Evolutionary conservation across 116 monocot species (phyloP), one percentile per base, ranked within the genome.

Genomic region (Iris pallida): DNA sequence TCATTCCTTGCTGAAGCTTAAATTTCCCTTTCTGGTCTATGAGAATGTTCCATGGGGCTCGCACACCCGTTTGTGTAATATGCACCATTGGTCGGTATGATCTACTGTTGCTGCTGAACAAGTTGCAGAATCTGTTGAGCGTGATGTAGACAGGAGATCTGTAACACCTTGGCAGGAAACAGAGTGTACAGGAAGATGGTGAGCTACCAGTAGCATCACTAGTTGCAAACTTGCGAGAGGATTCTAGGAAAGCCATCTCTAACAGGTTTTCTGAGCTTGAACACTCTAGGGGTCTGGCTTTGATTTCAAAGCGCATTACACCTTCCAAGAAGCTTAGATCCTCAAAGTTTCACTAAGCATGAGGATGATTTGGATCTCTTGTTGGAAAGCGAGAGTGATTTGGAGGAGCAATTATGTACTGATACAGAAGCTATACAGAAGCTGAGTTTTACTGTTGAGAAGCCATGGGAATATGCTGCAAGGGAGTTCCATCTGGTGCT

Each of bases 141-240:
- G 20, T 61, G 77, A 82, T 65, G 48, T 75, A 16, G 88, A 88
- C 52, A 79, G 80, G 64, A 87, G 82, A 72, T 84, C 89, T 45
- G 75, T 66, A 5, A 79, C 81, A 16, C 63, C 75, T 42, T 83
- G 78, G 86, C 91, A 84, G 54, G 80, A 85, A 63, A 73, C 53
- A 61, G 99, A 76, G 61, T 68, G 59, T 75, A 41, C 82, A 88
- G 55, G 99, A 99, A 80, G 99, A 99, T 76, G 94, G 99, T 0
- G 99, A 99, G 61, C 91, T 99, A 73, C 94, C 86, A 42, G 65
- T 77, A 8, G 61, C 77, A 6, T 16, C 68, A 9, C 78, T 71
- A 8, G 62, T 68, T 70, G 42, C 78, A 61, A 53, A 53, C 10
- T 7, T 42, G 18, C 16, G 62, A 48, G 80, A 81, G 68, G 82